These are phyloP conservation scores for Neurospora sp. DNA, from an alignment of 2,329 filamentous ascomycete genomes.

Conservation along the genomic window DNA sequence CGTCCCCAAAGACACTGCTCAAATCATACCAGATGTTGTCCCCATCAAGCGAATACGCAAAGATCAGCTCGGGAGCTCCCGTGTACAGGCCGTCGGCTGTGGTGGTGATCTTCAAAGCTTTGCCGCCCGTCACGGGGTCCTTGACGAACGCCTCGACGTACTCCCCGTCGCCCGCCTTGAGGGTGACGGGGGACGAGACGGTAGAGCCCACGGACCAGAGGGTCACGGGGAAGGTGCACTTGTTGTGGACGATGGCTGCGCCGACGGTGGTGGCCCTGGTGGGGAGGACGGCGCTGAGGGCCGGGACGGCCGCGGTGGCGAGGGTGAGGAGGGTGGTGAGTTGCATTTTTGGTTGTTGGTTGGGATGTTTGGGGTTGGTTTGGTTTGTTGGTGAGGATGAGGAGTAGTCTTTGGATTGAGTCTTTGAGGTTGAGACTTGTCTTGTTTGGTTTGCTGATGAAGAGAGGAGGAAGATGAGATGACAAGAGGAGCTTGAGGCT, in stretches of 20 bases:
- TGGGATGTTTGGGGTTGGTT: neutral
- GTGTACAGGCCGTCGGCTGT: constrained; percentile 27
- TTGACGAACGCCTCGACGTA: constrained; percentile 25
- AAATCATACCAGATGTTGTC: constrained; percentile 29
- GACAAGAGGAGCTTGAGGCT: neutral
- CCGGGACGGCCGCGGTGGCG: constrained; percentile 11
- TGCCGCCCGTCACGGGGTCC: constrained; percentile 29
- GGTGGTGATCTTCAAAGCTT: constrained; percentile 28
- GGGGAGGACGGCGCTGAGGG: neutral
- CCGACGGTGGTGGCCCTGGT: constrained; percentile 20
- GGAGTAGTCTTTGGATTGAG: neutral
- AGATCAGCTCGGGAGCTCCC: constrained; percentile 29
- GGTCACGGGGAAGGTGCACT: constrained; percentile 25
- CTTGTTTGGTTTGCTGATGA: neutral
- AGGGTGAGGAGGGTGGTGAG: constrained; percentile 16
- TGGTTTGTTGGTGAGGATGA: neutral
- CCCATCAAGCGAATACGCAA: constrained; percentile 28
- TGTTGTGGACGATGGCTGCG: constrained; percentile 27
- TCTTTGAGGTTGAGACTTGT: neutral
- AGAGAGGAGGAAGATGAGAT: neutral
- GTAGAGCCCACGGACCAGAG: constrained; percentile 29
- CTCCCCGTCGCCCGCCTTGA: constrained; percentile 11
- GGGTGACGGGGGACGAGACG: constrained; percentile 18
- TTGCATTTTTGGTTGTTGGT: constrained; percentile 12
- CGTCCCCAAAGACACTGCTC: constrained; percentile 29